These are phyloP conservation scores for Capronia coronata DNA, from an alignment of 2,329 filamentous ascomycete genomes.

Conservation along the genomic window DNA sequence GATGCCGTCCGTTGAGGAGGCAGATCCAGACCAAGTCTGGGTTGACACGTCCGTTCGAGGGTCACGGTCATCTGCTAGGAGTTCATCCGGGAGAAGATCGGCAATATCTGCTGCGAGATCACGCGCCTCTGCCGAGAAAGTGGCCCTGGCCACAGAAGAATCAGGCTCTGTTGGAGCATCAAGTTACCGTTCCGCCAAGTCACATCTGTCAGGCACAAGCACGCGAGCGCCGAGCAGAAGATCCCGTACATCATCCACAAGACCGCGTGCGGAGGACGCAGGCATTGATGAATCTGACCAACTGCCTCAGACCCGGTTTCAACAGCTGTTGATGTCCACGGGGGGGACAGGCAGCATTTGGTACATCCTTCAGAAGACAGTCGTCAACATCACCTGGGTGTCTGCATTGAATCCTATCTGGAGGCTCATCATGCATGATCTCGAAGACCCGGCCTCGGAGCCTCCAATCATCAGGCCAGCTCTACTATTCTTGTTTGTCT, in stretches of 20 bases:
- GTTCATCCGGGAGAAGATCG: too few species aligned
- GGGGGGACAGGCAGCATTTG: background rate
- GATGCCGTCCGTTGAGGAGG: background rate
- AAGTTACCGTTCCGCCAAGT: background rate
- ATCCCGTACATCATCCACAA: background rate
- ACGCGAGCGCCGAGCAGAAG: background rate
- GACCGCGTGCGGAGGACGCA: background rate
- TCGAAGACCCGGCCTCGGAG: background rate
- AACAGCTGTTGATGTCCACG: background rate
- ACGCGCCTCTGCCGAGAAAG: background rate
- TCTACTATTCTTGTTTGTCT: background rate
- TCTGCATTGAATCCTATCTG: background rate
- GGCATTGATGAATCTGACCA: background rate
- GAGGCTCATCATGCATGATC: background rate
- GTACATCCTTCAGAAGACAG: background rate
- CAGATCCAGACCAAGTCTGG: background rate
- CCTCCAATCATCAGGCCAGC: background rate
- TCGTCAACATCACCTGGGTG: background rate
- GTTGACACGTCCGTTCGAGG: background rate
- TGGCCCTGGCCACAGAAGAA: background rate
- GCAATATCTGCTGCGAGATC: background rate
- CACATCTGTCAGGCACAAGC: background rate
- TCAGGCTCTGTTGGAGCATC: background rate
- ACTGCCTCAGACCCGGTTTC: background rate
- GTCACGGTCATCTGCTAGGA: background rate